phyloP scores from a whole-genome alignment of 2,329 filamentous ascomycete genomes.

The Alternaria arborescens region DNA sequence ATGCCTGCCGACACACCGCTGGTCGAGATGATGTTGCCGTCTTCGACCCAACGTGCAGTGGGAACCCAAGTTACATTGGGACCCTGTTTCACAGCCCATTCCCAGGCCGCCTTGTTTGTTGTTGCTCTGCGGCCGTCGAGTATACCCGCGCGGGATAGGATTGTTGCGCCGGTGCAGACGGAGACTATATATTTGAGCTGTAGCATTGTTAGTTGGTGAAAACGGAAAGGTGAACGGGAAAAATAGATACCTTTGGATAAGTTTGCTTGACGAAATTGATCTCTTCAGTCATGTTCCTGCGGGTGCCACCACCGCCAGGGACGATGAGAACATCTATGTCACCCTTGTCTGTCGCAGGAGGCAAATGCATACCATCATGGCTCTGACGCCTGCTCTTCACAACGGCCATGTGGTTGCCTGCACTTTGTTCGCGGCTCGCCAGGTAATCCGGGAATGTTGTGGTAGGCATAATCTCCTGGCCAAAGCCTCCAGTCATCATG shows the following conservation, averaged over 20 bases:
- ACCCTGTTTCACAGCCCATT: conserved; percentile 56
- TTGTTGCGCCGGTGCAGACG: conserved; percentile 70
- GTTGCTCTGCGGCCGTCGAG: conserved; percentile 69
- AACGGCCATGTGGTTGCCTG: background rate
- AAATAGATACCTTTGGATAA: conserved; percentile 56
- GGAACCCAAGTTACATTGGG: conserved; percentile 64
- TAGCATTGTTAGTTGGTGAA: background rate
- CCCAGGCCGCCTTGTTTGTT: conserved; percentile 69
- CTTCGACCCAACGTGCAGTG: conserved; percentile 67
- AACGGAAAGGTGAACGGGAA: background rate
- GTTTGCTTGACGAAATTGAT: conserved; percentile 59
- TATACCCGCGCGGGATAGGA: conserved; percentile 67
- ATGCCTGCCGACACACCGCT: conserved; percentile 71
- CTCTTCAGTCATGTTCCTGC: conserved; percentile 45
- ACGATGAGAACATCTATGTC: conserved; percentile 70
- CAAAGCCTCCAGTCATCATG: conserved; percentile 36
- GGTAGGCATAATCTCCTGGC: conserved; percentile 57
- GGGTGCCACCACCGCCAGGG: conserved; percentile 67
- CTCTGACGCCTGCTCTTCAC: background rate
- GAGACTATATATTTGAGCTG: conserved; percentile 64
- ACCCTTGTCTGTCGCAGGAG: background rate
- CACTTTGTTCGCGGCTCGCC: conserved; percentile 23
- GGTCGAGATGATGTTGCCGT: conserved; percentile 72
- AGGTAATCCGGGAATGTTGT: conserved; percentile 63
- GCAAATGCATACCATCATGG: background rate